phyloP scores from a whole-genome alignment of 768 basidiomycete genomes.

The Roridomyces roridus region DNA sequence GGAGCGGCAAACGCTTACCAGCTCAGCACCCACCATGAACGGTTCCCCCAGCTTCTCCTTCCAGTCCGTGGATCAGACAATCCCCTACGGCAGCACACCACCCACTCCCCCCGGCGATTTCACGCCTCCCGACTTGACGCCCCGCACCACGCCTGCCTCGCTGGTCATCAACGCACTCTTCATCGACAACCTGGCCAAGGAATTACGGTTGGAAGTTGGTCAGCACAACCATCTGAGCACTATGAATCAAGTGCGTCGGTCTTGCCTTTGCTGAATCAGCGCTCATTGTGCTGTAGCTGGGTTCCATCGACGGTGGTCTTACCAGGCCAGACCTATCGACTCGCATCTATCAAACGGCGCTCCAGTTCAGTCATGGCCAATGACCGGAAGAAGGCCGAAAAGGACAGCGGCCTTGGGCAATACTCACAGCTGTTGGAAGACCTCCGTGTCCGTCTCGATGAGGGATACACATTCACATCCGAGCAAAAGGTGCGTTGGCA shows the following conservation, averaged over 20 bases:
- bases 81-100: no score
- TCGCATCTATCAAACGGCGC: background rate
- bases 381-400: background rate
- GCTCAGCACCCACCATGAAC: no score
- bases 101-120: background rate
- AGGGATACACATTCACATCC: background rate
- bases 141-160: no score
- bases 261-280: background rate
- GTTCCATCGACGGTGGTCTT: background rate
- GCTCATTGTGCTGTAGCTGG: background rate
- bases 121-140: background rate
- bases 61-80: no score
- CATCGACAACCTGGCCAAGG: slow-evolving; percentile 1
- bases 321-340: background rate
- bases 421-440: background rate
- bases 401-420: background rate
- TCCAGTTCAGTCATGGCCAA: background rate
- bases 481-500: background rate
- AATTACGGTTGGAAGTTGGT: background rate
- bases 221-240: background rate
- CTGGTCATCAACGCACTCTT: background rate
- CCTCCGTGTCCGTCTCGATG: background rate
- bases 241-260: background rate
- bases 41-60: no score
- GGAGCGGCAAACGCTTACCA: no score